Evolutionary conservation across 305 asterid species (phyloP).

Genomic region (Plantago rigida): DNA sequence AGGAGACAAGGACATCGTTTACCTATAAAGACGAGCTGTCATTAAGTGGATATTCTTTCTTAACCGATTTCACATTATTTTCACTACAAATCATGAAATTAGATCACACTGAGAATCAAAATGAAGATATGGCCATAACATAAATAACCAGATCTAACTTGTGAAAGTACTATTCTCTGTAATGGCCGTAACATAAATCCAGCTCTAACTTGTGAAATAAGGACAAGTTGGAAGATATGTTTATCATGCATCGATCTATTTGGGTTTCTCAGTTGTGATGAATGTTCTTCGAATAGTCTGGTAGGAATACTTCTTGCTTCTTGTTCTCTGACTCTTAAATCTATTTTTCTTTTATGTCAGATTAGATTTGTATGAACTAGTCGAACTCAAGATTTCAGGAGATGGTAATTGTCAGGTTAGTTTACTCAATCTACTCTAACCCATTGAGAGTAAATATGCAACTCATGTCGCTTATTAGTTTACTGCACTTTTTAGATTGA

Average conservation of each 20-base stretch:
- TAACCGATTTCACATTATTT: not conserved
- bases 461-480: not conserved
- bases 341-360: constrained; percentile 29
- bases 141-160: too few relatives aligned
- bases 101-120: not conserved
- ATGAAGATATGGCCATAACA: too few relatives aligned
- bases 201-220: too few relatives aligned
- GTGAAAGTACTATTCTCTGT: too few relatives aligned
- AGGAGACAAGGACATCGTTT: not conserved
- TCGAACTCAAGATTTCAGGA: constrained; percentile 69
- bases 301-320: not conserved
- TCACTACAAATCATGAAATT: not conserved
- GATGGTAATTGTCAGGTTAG: constrained; percentile 98
- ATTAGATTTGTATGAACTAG: constrained; percentile 66
- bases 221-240: too few relatives aligned
- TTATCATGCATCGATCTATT: not conserved
- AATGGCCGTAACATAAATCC: too few relatives aligned
- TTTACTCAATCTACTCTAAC: not conserved
- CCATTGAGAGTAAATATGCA: too few relatives aligned
- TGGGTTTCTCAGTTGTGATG: not conserved
- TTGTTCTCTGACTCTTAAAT: constrained; percentile 16
- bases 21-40: not conserved
- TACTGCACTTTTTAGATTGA: not conserved
- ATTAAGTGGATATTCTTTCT: not conserved
- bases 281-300: not conserved